These are phyloP conservation scores for Trichoderma koningii DNA, from an alignment of 2,329 filamentous ascomycete genomes.

Conservation along the genomic window DNA sequence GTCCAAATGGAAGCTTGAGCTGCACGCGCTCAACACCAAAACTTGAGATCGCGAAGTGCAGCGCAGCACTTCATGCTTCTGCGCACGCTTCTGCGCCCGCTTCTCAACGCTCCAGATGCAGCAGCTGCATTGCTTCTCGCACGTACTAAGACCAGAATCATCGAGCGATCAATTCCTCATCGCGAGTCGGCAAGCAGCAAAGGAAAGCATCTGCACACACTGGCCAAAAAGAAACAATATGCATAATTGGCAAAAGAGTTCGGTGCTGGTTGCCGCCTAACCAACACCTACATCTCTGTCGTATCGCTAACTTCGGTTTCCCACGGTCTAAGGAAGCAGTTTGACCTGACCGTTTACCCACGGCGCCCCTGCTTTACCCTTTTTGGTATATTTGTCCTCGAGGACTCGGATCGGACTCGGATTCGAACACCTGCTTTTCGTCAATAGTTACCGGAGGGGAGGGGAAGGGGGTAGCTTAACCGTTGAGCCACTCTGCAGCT, in stretches of 20 bases:
- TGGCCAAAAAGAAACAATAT: neutral
- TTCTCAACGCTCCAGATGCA: neutral
- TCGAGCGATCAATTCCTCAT: neutral
- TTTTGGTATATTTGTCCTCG: neutral
- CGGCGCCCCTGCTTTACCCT: constrained; percentile 33
- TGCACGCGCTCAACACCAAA: constrained; percentile 6
- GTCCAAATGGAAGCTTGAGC: too few species aligned
- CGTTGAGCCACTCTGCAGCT: constrained; percentile 2
- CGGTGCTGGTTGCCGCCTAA: constrained; percentile 28
- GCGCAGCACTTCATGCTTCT: neutral
- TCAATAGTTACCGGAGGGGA: too few species aligned
- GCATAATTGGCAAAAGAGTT: constrained; percentile 36
- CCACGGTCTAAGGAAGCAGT: constrained; percentile 27
- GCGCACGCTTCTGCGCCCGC: neutral
- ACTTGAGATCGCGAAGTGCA: neutral
- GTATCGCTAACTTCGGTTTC: constrained; percentile 7
- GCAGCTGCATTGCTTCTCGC: neutral
- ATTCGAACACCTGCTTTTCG: too few species aligned
- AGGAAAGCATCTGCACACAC: too few species aligned
- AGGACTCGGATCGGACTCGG: neutral
- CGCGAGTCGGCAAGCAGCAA: neutral
- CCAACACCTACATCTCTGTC: constrained; percentile 36
- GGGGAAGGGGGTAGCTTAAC: too few species aligned
- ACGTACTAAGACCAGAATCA: neutral
- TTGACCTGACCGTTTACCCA: constrained; percentile 35